These are phyloP conservation scores for Yamadazyma atlantica DNA, from an alignment of 1,139 yeast species.

Conservation along the genomic window DNA sequence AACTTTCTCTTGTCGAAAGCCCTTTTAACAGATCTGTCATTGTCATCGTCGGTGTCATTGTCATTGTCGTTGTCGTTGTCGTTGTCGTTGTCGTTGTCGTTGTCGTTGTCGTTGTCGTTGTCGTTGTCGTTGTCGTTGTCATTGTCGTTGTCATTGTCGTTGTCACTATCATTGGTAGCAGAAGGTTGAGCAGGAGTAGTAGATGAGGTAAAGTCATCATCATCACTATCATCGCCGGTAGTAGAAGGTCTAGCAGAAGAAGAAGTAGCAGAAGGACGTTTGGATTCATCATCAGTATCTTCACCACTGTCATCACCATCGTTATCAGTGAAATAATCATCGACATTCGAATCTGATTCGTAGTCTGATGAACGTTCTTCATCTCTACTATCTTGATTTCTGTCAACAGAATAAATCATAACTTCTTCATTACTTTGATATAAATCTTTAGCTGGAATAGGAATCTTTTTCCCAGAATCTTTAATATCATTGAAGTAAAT, in stretches of 20 bases:
- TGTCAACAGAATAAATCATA: conserved; percentile 10
- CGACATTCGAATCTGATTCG: conserved; percentile 7
- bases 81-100: conserved; percentile 1
- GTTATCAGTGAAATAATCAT: conserved; percentile 7
- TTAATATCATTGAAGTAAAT: conserved; percentile 8
- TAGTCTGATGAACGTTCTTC: conserved; percentile 3
- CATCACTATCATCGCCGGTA: not conserved
- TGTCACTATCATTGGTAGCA: not conserved
- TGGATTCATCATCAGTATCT: conserved; percentile 2
- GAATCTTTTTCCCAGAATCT: conserved; percentile 6
- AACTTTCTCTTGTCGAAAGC: not conserved
- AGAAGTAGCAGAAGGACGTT: not conserved
- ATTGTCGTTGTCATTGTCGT: not conserved
- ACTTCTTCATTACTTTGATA: conserved; percentile 6
- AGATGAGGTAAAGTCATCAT: not conserved
- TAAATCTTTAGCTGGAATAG: conserved; percentile 11
- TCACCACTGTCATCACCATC: conserved; percentile 7
- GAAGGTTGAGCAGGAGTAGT: not conserved
- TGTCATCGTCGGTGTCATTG: not conserved
- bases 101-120: conserved; percentile 1
- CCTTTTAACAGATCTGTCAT: not conserved
- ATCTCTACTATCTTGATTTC: conserved; percentile 5
- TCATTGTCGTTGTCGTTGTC: not conserved
- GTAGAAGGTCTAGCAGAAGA: not conserved
- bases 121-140: not conserved